Evolutionary conservation across 2,329 filamentous ascomycete species (phyloP), one percentile per base, ranked within the genome.

Genomic region (Atkinsonella hypoxylon): DNA sequence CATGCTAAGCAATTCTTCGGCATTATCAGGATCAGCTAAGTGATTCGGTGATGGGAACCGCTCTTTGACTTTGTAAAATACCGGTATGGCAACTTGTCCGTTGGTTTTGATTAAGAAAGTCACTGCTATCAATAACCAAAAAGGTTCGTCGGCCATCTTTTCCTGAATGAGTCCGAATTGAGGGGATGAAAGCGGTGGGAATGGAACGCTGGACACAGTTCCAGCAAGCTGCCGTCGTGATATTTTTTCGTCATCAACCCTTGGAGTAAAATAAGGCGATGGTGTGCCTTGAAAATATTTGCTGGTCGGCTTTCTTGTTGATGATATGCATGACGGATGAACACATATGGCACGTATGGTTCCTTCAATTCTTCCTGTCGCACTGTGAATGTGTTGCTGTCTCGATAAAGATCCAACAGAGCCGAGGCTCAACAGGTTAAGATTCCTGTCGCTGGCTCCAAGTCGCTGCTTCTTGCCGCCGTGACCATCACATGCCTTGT

Each of bases 111-210:
- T 91, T 31, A 95, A 79, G 59, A 95, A 90, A 0, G 87, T 89
- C 5, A 89, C 83, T 12, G 86, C 89, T 31, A 95, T 74, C 1
- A 95, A 76, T 1, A 96, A 77, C 56, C 82, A 83, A 64, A 94
- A 95, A 0, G 89, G 85, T 51, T 89, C 77, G 47, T 78, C 66
- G 2, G 82, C 81, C 15, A 95, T 77, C 55, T 83, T 77, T 63
- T 95, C 90, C 63, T 96, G 90, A 38, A 95, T 81, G 2, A 96
- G 75, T 0, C 89, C 89, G 61, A 95, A 95, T 6, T 61, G 65
- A 0, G 73, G 62, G 0, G 78, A 72, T 8, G 76, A 73, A 34
- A 89, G 77, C 0, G 82, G 77, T 0, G 88, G 86, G 56, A 91
- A 87, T 2, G 78, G 77, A 12, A 83, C 70, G 22, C 70, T 70